These are phyloP conservation scores for Plasmodium relictum DNA, from an alignment of 169 alveolate genomes.

Conservation along the genomic window DNA sequence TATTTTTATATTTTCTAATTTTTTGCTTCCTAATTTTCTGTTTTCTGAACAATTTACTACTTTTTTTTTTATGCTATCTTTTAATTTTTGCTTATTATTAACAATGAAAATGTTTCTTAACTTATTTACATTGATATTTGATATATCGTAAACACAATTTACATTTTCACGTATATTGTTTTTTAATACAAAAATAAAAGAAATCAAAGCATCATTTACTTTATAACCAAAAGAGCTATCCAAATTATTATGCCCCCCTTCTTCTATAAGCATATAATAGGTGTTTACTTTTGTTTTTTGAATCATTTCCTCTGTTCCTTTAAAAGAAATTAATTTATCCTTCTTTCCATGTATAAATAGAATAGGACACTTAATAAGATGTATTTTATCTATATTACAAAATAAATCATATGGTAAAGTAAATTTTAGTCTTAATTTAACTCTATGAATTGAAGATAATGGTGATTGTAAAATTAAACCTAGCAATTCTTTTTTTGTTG, in stretches of 20 bases:
- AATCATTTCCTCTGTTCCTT: conserved; percentile 81
- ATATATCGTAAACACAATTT: conserved; percentile 35
- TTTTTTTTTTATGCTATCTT: conserved; percentile 21
- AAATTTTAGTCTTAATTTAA: conserved; percentile 86
- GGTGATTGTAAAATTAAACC: conserved; percentile 93
- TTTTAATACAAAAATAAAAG: conserved; percentile 33
- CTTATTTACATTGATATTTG: conserved; percentile 15
- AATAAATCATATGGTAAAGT: conserved; percentile 94
- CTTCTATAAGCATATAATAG: conserved; percentile 82
- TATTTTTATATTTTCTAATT: background rate
- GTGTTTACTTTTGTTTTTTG: conserved; percentile 78
- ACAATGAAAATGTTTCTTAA: conserved; percentile 23
- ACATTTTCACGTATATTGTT: conserved; percentile 47
- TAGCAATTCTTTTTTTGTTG: conserved; percentile 82
- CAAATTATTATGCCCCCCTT: conserved; percentile 83
- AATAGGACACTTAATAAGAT: conserved; percentile 85
- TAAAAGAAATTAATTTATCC: conserved; percentile 92
- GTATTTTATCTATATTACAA: conserved; percentile 91
- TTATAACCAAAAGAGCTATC: conserved; percentile 76
- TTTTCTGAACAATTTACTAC: background rate
- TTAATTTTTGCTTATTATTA: conserved; percentile 14
- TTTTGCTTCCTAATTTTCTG: background rate
- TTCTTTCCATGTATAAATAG: conserved; percentile 93
- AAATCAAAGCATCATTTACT: conserved; percentile 72
- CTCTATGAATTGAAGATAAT: conserved; percentile 90